Evolutionary conservation across 2,329 filamentous ascomycete species (phyloP), one percentile per base, ranked within the genome.

Genomic region (Diplodia mutila): DNA sequence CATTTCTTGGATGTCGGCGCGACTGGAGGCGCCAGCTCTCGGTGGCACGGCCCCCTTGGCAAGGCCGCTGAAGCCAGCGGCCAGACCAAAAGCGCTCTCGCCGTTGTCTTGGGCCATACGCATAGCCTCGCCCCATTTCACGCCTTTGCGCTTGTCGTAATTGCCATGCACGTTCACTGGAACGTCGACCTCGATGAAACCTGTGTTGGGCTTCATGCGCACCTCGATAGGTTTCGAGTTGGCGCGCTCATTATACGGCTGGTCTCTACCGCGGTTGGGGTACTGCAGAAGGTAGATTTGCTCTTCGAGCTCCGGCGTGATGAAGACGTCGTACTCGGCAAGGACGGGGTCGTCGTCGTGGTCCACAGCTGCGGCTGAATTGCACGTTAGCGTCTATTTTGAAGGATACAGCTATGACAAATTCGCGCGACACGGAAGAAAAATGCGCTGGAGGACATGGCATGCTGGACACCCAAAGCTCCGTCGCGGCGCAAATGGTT

Each of bases 161-260:
- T 92, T 90, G 78, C 57, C 70, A 89, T 89, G 82, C 89, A 78
- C 75, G 68, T 78, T 88, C 73, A 97, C 84, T 4, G 93, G 92
- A n/a, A 97, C 86, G 77, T 99, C 95, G 64, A 98, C 85, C 80
- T 99, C 95, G 67, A 97, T 84, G 81, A 97, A 91, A 67, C 94
- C 94, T 0, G 91, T 87, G 67, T 86, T 82, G 16, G 90, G 86
- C 82, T 98, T 99, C 77, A 97, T 83, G 72, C 94, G 92, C 74
- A 98, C 83, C 73, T 91, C 88, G 18, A 87, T 83, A 12, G 94
- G 91, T 66, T 85, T 83, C 34, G 86, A 83, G 18, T 82, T 80
- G 64, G 82, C 80, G 14, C 80, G 76, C 25, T 87, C 84, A 66
- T 86, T 86, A 79, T 91, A 90, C 6, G 87, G 84, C 70, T 90